These are phyloP conservation scores for Diplodia intermedia DNA, from an alignment of 2,329 filamentous ascomycete species.

Conservation along the genomic window DNA sequence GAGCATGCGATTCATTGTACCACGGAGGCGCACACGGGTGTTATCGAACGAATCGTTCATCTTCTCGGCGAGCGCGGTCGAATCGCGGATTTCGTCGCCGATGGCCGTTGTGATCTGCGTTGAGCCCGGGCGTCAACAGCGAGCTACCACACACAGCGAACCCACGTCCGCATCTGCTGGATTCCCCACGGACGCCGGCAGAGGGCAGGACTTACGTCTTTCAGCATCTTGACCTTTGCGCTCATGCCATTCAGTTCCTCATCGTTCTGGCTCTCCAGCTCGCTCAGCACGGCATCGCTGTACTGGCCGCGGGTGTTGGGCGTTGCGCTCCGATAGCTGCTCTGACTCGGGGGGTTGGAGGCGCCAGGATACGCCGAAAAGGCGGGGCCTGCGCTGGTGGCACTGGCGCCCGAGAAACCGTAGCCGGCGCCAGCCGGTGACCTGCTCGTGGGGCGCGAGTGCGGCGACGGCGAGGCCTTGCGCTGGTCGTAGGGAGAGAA, in stretches of 20 bases:
- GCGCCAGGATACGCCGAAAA: conserved; percentile 48
- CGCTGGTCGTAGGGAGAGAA: conserved; percentile 51
- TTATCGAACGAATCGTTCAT: conserved; percentile 96
- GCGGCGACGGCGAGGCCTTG: conserved; percentile 46
- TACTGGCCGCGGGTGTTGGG: conserved; percentile 78
- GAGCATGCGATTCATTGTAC: conserved; percentile 97
- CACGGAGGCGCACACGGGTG: conserved; percentile 78
- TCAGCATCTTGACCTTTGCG: conserved; percentile 86
- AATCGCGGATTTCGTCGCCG: conserved; percentile 92
- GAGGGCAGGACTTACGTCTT: conserved; percentile 70
- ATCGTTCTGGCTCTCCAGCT: conserved; percentile 96
- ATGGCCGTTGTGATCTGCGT: conserved; percentile 87
- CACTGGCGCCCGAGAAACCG: conserved; percentile 9
- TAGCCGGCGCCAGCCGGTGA: conserved; percentile 32
- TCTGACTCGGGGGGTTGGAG: conserved; percentile 17
- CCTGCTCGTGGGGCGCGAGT: conserved; percentile 35
- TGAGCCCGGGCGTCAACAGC: background rate
- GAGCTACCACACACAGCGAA: background rate
- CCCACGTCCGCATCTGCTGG: background rate
- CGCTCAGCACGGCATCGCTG: conserved; percentile 86
- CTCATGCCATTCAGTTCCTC: conserved; percentile 87
- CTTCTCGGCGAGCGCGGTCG: conserved; percentile 84
- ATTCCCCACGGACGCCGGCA: background rate
- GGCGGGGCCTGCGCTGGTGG: conserved; percentile 34
- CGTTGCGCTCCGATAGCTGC: conserved; percentile 50